Conservation (phyloP, 371 early-diverging fungal species). For the Mortierella sp. region DNA sequence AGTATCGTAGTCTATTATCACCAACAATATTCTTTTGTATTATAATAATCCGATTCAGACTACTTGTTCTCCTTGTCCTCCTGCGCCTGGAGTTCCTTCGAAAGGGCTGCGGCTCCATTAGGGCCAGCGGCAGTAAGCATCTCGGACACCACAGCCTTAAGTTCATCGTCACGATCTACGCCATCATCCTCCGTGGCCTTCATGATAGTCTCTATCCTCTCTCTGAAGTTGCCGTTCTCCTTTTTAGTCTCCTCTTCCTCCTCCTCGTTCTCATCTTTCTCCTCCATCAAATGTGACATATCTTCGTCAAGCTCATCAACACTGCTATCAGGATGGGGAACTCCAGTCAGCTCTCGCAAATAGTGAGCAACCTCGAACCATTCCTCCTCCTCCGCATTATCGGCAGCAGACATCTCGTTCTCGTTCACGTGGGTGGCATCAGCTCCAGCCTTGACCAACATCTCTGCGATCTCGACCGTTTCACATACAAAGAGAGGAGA, state of each 20-base stretch:
- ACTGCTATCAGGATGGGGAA: constrained; percentile 42
- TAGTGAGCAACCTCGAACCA: constrained; percentile 48
- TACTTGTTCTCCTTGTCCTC: constrained; percentile 11
- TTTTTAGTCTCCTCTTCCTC: constrained; percentile 7
- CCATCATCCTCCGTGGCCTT: constrained; percentile 42
- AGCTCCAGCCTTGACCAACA: constrained; percentile 80
- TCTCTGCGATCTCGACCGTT: constrained; percentile 74
- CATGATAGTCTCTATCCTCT: constrained; percentile 49
- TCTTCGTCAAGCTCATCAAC: constrained; percentile 24
- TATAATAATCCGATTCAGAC: too few species aligned
- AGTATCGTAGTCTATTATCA: neutral
- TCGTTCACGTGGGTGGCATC: constrained; percentile 62
- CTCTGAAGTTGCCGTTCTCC: constrained; percentile 13
- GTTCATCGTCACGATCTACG: constrained; percentile 42
- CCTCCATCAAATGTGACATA: constrained; percentile 39
- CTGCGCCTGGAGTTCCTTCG: constrained; percentile 25
- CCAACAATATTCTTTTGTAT: neutral
- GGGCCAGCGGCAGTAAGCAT: constrained; percentile 42
- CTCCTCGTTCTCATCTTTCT: constrained; percentile 14
- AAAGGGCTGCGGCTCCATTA: constrained; percentile 18
- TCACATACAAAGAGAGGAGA: constrained; percentile 90
- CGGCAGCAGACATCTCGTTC: constrained; percentile 38
- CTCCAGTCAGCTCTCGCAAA: constrained; percentile 44
- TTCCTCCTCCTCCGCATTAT: constrained; percentile 47
- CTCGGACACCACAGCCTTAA: constrained; percentile 33